Evolutionary conservation across 2,329 filamentous ascomycete species (phyloP), one percentile per base, ranked within the genome.

Genomic region (Botrytis deweyae): DNA sequence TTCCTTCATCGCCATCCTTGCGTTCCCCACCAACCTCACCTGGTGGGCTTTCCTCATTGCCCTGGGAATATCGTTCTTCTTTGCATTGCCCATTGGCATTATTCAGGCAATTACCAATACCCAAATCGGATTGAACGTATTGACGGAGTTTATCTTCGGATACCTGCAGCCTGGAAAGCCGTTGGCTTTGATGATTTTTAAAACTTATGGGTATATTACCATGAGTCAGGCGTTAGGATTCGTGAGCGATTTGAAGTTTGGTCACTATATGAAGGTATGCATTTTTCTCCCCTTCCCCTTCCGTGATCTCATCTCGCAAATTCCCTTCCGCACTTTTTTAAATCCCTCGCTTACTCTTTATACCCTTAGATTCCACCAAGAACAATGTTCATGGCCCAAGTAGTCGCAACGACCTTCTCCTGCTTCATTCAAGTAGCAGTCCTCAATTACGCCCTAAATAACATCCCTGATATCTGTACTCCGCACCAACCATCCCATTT

Each of bases 101-200:
- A 88, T 93, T 58, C 87, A 92, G 78, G 92, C 90, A 55, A 86
- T 90, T 5, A 92, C 91, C 5, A 90, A 92, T 79, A 90, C 91
- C 81, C 84, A 92, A 83, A 90, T 92, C 8, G 90, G 90, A 6
- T 84, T 93, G 58, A 94, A 94, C 77, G 90, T 93, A 29, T 82
- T 93, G 73, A 91, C 90, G 25, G 91, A 93, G 79, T 92, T 91
- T 78, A 87, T 93, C 74, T 87, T 91, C 75, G 91, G 91, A 14
- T 93, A 93, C 81, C 90, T 93, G 85, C 87, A 91, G 67, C 91
- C 91, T 0, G 91, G 91, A 38, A 86, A 87, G 4, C 91, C 91
- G 2, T 85, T 93, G 74, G 90, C 90, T 65, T 90, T 92, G 87
- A 93, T 93, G 91, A 87, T 93, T 84, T 93, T 93, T 84, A 93